phyloP scores from a whole-genome alignment of 805 yeast species.

The Starmerella bombi region DNA sequence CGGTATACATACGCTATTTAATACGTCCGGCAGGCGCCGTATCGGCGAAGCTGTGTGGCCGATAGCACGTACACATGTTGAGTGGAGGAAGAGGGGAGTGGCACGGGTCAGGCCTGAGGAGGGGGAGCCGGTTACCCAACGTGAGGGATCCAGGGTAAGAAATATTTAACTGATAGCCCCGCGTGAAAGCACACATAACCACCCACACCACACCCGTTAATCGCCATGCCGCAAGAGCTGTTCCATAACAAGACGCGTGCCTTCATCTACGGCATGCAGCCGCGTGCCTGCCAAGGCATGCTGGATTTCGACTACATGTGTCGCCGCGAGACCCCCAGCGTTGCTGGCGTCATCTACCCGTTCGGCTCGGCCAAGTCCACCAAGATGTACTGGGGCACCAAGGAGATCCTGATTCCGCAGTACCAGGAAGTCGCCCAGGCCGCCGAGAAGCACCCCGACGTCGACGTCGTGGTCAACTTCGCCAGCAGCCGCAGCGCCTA shows the following conservation, averaged over 20 bases:
- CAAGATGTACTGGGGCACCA: slow-evolving; percentile 39
- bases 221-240: slow-evolving; percentile 24
- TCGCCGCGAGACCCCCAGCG: slow-evolving; percentile 34
- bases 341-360: slow-evolving; percentile 37
- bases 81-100: no score
- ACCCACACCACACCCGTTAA: no score
- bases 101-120: no score
- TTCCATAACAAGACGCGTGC: slow-evolving; percentile 35
- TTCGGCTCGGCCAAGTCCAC: slow-evolving; percentile 36
- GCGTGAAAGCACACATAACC: no score
- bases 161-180: no score
- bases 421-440: slow-evolving; percentile 34
- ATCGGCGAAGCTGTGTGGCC: no score
- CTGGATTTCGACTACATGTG: slow-evolving; percentile 37
- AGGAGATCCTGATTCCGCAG: slow-evolving; percentile 35
- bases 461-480: slow-evolving; percentile 37
- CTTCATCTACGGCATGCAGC: slow-evolving; percentile 35
- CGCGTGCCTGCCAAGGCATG: slow-evolving; percentile 39
- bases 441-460: slow-evolving; percentile 34
- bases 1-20: no score
- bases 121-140: no score
- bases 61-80: no score
- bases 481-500: slow-evolving; percentile 37
- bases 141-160: no score
- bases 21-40: no score